Evolutionary conservation across 139 green algal genomes (phyloP).

Genomic region (Micractinium conductrix): DNA sequence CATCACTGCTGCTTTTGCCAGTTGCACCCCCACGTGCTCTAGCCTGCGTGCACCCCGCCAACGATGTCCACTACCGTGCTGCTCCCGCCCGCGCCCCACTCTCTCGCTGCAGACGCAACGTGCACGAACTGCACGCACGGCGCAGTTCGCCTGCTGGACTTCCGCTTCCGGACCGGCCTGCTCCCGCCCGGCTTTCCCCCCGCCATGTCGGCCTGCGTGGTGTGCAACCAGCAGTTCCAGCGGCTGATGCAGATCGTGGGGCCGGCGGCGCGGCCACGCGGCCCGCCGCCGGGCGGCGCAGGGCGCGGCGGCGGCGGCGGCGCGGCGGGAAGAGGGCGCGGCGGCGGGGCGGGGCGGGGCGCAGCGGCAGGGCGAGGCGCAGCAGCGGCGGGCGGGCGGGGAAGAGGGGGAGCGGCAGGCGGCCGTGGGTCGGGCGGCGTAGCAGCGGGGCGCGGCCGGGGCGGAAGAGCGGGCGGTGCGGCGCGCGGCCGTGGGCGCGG

Average conservation of each 20-base stretch:
- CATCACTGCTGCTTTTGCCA: too few relatives aligned
- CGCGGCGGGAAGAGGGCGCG: background rate
- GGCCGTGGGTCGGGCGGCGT: background rate
- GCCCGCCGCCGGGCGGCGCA: background rate
- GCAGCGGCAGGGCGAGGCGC: background rate
- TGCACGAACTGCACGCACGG: conserved; percentile 25
- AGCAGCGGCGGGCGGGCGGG: background rate
- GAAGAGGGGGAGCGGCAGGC: background rate
- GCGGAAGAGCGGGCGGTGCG: background rate
- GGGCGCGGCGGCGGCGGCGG: background rate
- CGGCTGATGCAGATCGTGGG: conserved; percentile 38
- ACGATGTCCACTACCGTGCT: background rate
- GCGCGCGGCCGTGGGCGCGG: background rate
- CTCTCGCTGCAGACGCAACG: conserved; percentile 1
- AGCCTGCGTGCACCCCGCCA: too few relatives aligned
- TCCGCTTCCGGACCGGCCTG: conserved; percentile 33
- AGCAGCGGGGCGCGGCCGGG: background rate
- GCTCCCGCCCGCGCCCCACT: background rate
- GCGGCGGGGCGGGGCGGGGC: background rate
- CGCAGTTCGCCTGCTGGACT: conserved; percentile 18
- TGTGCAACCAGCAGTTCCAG: conserved; percentile 39
- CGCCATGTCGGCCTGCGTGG: conserved; percentile 25
- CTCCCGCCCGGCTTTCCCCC: conserved; percentile 40
- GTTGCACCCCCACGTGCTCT: too few relatives aligned
- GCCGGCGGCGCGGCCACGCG: background rate